Conservation (phyloP, 2,329 filamentous ascomycete species). For the Penicillium sp. region DNA sequence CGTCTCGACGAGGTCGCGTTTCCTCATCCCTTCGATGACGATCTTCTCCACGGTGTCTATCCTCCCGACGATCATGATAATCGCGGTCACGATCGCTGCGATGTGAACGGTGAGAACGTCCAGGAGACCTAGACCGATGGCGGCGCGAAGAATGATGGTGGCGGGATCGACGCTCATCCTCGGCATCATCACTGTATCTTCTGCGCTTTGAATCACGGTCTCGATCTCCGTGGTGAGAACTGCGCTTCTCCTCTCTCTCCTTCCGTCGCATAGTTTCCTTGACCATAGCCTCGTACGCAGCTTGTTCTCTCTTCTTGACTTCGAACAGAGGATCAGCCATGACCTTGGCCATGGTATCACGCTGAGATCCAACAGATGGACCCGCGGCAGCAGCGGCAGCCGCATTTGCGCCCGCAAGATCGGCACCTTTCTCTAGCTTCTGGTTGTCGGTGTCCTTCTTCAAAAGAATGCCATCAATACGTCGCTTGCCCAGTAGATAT, state of each 20-base stretch:
- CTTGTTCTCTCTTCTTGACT: slow-evolving; percentile 88
- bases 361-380: slow-evolving; percentile 61
- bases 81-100: slow-evolving; percentile 23
- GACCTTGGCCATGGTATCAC: slow-evolving; percentile 81
- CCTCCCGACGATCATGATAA: slow-evolving; percentile 20
- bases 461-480: slow-evolving; percentile 74
- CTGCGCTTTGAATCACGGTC: slow-evolving; percentile 22
- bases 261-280: slow-evolving; percentile 41
- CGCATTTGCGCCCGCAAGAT: slow-evolving; percentile 20
- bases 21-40: slow-evolving; percentile 16
- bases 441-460: slow-evolving; percentile 71
- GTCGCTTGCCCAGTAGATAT: slow-evolving; percentile 84
- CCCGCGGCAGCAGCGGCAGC: slow-evolving; percentile 14
- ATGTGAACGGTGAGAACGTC: slow-evolving; percentile 22
- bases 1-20: slow-evolving; percentile 7
- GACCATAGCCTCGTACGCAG: slow-evolving; percentile 59
- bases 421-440: slow-evolving; percentile 67
- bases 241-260: slow-evolving; percentile 23
- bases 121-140: slow-evolving; percentile 23
- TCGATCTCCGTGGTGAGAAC: slow-evolving; percentile 15
- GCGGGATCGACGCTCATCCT: slow-evolving; percentile 20
- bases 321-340: slow-evolving; percentile 85
- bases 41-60: slow-evolving; percentile 15
- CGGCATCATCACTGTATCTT: slow-evolving; percentile 23
- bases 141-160: slow-evolving; percentile 23